Base-by-base conservation (phyloP, 345 rosid genomes). In the Erysimum cheiranthoides region DNA sequence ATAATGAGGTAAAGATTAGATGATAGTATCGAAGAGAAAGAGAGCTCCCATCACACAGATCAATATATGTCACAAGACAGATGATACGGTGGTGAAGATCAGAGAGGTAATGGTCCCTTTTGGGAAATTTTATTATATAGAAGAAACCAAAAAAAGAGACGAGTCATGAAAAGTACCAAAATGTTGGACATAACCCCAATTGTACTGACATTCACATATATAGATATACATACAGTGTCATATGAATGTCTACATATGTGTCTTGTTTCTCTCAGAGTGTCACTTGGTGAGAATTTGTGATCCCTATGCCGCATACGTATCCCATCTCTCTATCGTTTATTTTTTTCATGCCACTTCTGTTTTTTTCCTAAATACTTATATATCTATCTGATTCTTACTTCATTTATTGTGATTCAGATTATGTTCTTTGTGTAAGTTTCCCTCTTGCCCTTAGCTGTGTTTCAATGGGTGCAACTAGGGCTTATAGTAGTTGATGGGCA, bases 311-410 rank as follows among this genome's bases (percentile, higher is more conserved):
- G 50, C 75, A 69, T 69, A 76, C 79, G 79, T 76, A 76, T 43
- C 79, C 70, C 49, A 69, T 61, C 58, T 52, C 79, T 68, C 64
- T 69, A 76, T 76, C 79, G 79, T 68, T 76, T 69, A 76, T 68
- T 76, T 69, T 68, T 51, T 66, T 75, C 74, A 75, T 68, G 74
- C 73, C 57, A 68, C 12, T 76, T 68, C 39, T 69, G 49, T 66
- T 69, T 76, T 32, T 34, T 51, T 61, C 49, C 67, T 60, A 69
- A 61, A 34, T 53, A 69, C 62, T 8, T 32, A 67, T 75, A 21
- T 18, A 11, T 73, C 66, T 21, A 67, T 75, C 67, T 59, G 68
- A 66, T 49, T 68, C 61, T 68, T 42, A 61, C 61, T 68, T 75
- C 61, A 68, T 75, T 47, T 39, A 59, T 65, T 65, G 39, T 74